A percentile compares a stretch with the other conserved stretches of the same genome.
phyloP scores from a whole-genome alignment of 106 monocot genomes.

The Acorus gramineus region DNA sequence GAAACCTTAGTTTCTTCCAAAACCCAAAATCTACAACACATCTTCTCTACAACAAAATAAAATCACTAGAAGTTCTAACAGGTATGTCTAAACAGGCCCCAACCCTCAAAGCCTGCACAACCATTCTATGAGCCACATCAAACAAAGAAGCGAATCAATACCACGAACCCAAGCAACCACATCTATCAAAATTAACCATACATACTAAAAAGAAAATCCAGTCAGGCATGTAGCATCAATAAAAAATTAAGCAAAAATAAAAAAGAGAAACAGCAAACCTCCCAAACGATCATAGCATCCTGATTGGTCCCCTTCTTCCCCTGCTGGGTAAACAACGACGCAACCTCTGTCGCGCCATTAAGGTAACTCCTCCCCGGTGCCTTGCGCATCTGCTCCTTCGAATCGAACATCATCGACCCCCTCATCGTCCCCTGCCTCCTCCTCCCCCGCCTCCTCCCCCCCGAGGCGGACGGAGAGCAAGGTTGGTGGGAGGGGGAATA shows the following conservation, averaged over 20 bases:
- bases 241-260: not conserved
- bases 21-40: no score
- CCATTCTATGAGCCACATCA: no score
- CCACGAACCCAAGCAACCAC: no score
- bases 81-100: no score
- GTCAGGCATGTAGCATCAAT: not conserved
- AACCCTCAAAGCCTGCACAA: no score
- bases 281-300: constrained; percentile 41
- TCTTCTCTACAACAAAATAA: no score
- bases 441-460: not conserved
- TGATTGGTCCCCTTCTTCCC: constrained; percentile 39
- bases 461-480: not conserved
- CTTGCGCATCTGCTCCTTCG: constrained; percentile 9
- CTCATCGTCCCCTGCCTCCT: constrained; percentile 3
- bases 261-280: constrained; percentile 10
- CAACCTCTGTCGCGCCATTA: constrained; percentile 20
- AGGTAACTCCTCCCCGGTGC: constrained; percentile 20
- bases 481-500: not conserved
- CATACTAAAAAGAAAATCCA: no score
- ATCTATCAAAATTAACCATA: no score
- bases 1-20: no score
- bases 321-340: constrained; percentile 29
- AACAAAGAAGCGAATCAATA: no score
- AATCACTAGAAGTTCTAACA: no score
- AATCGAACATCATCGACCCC: not conserved